Evolutionary conservation across 1,284 basidiomycete genomes (phyloP).

Genomic region (Fistulina hepatica): DNA sequence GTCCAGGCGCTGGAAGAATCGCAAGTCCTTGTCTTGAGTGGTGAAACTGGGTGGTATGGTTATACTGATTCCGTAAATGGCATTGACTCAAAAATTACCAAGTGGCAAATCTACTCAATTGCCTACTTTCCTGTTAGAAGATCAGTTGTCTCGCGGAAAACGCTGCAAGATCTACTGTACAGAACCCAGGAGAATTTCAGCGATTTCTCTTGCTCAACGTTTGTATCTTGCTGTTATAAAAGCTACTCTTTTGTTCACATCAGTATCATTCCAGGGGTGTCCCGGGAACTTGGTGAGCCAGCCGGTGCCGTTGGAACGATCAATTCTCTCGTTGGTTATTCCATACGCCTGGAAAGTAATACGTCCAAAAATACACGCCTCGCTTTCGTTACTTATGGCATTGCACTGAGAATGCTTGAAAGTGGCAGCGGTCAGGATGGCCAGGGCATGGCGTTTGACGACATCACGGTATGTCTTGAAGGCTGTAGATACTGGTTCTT

Average conservation of each 20-base stretch:
- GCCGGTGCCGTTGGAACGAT: slow-evolving; percentile 72
- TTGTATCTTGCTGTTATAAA: slow-evolving; percentile 9
- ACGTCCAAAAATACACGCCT: slow-evolving; percentile 73
- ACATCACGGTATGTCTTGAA: slow-evolving; percentile 90
- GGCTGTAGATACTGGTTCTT: too few relatives aligned
- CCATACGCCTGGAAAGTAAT: slow-evolving; percentile 89
- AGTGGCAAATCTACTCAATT: slow-evolving; percentile 98
- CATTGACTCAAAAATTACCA: slow-evolving; percentile 1
- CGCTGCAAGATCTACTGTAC: slow-evolving; percentile 93
- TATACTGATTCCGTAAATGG: neutral
- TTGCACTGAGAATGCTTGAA: slow-evolving; percentile 95
- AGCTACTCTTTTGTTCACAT: slow-evolving; percentile 4
- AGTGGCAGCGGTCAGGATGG: slow-evolving; percentile 55
- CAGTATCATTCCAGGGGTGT: slow-evolving; percentile 47
- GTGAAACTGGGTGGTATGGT: slow-evolving; percentile 90
- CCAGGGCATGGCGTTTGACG: slow-evolving; percentile 76
- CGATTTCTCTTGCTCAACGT: slow-evolving; percentile 93
- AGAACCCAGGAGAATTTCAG: slow-evolving; percentile 93
- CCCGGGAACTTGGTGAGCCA: slow-evolving; percentile 84
- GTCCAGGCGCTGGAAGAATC: slow-evolving; percentile 62
- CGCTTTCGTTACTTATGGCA: slow-evolving; percentile 89
- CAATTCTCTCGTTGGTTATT: slow-evolving; percentile 86
- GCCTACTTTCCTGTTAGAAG: slow-evolving; percentile 90
- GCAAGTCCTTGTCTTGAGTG: slow-evolving; percentile 88
- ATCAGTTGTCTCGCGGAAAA: slow-evolving; percentile 73